A percentile compares a stretch with the other conserved stretches of the same genome.
Conservation (phyloP, 2,329 filamentous ascomycete species). For the Trichoderma arundinaceum region DNA sequence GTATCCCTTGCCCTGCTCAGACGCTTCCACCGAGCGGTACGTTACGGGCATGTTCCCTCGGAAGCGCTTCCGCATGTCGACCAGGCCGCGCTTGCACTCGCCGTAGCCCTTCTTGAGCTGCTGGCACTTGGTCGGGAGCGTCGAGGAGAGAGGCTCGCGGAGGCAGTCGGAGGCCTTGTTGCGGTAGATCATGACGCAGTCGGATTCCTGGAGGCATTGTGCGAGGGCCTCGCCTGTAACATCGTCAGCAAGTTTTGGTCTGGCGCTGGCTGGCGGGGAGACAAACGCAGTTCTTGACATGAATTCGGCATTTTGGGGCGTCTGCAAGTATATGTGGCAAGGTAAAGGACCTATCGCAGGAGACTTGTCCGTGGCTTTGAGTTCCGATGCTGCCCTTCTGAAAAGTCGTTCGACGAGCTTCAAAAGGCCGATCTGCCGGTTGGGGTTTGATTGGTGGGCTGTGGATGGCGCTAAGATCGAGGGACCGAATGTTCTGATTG, state of each 20-base stretch:
- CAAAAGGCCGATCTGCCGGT: not conserved
- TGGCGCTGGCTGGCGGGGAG: slow-evolving; percentile 7
- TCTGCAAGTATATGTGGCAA: slow-evolving; percentile 22
- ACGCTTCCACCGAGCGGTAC: slow-evolving; percentile 58
- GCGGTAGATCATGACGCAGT: slow-evolving; percentile 93
- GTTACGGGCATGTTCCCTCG: slow-evolving; percentile 88
- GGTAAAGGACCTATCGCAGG: slow-evolving; percentile 10
- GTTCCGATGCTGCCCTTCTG: not conserved
- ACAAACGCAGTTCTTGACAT: slow-evolving; percentile 93
- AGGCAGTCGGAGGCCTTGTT: slow-evolving; percentile 88
- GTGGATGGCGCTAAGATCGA: slow-evolving; percentile 9
- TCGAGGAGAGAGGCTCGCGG: slow-evolving; percentile 77
- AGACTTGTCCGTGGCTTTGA: not conserved
- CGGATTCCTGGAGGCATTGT: slow-evolving; percentile 92
- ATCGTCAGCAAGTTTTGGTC: slow-evolving; percentile 28
- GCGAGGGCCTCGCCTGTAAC: slow-evolving; percentile 84
- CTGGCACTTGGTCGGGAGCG: slow-evolving; percentile 85
- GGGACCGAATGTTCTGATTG: not conserved
- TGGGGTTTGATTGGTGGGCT: slow-evolving; percentile 18
- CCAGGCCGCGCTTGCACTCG: slow-evolving; percentile 93
- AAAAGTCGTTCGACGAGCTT: slow-evolving; percentile 27
- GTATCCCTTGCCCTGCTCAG: slow-evolving; percentile 62
- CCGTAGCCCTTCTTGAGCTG: slow-evolving; percentile 92
- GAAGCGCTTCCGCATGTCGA: slow-evolving; percentile 99
- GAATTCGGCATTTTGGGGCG: slow-evolving; percentile 80